These are phyloP conservation scores for Euphorbia schlechtendalii DNA, from an alignment of 441 rosid genomes.

Conservation along the genomic window DNA sequence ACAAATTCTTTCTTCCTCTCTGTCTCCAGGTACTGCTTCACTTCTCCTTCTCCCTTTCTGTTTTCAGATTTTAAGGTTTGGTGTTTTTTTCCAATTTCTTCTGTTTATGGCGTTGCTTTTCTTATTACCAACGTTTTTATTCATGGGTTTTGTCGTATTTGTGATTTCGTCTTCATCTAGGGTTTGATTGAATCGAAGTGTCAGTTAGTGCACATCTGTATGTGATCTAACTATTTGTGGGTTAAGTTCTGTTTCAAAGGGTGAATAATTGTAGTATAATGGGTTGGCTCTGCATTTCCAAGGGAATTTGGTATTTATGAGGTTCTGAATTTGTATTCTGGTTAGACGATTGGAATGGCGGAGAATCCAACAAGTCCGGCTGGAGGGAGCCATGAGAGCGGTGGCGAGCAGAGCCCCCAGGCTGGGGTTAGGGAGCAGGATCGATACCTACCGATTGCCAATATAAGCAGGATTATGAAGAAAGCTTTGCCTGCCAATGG, in stretches of 20 bases:
- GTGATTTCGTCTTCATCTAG: neutral
- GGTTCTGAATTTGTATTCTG: neutral
- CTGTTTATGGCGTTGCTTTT: neutral
- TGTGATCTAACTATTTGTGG: neutral
- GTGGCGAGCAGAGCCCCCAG: slow-evolving; percentile 50
- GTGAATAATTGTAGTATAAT: neutral
- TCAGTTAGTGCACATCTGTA: neutral
- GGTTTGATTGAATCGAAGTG: neutral
- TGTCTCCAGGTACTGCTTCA: neutral
- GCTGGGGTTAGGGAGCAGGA: slow-evolving; percentile 48
- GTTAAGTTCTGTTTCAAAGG: too few species aligned
- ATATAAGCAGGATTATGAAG: slow-evolving; percentile 54
- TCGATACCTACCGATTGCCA: slow-evolving; percentile 45
- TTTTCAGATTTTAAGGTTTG: neutral
- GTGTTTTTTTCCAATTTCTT: neutral
- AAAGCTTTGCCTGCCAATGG: slow-evolving; percentile 49
- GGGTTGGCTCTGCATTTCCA: slow-evolving; percentile 6
- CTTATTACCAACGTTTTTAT: neutral
- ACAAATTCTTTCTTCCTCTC: slow-evolving; percentile 13
- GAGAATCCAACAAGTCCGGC: slow-evolving; percentile 42
- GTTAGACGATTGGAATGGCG: slow-evolving; percentile 25
- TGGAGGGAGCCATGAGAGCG: slow-evolving; percentile 50
- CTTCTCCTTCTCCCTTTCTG: neutral
- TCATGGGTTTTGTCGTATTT: neutral
- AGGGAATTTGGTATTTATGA: neutral